Evolutionary conservation across 148 eudicot species (phyloP).

Genomic region (Rhododendron vialii): DNA sequence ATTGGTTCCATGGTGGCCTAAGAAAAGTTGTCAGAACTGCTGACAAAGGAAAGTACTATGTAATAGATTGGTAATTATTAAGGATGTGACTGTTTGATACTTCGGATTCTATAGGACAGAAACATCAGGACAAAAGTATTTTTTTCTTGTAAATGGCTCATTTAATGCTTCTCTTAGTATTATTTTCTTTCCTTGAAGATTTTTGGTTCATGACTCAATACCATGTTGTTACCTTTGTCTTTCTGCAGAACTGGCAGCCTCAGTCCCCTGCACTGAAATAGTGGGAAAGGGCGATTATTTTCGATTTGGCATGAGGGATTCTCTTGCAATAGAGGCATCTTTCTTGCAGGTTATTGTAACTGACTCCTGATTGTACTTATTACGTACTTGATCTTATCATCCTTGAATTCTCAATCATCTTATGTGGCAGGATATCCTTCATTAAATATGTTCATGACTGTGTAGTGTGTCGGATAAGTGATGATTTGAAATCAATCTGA

Average conservation of each 20-base stretch:
- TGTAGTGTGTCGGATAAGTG: background rate
- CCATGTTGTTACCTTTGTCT: conserved; percentile 21
- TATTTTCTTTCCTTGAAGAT: background rate
- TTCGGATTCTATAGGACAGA: background rate
- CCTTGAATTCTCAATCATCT: background rate
- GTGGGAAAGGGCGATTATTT: conserved; percentile 98
- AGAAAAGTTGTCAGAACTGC: background rate
- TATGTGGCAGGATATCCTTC: background rate
- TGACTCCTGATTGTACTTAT: background rate
- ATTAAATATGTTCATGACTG: background rate
- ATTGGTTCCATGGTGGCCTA: background rate
- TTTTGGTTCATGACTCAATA: conserved; percentile 1
- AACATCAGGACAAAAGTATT: background rate
- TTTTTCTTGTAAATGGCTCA: background rate
- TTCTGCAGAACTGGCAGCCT: conserved; percentile 80
- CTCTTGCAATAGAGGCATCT: conserved; percentile 94
- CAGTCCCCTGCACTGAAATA: conserved; percentile 70
- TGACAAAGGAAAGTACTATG: background rate
- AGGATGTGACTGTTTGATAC: background rate
- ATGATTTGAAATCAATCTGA: background rate
- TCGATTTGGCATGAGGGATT: conserved; percentile 96
- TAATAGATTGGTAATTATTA: background rate
- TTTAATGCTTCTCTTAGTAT: background rate
- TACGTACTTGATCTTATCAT: background rate
- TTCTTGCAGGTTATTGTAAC: conserved; percentile 78